A percentile compares a stretch with the other conserved stretches of the same genome.
Evolutionary conservation across 139 green algal species (phyloP).

Genomic region (Closterium sp.): DNA sequence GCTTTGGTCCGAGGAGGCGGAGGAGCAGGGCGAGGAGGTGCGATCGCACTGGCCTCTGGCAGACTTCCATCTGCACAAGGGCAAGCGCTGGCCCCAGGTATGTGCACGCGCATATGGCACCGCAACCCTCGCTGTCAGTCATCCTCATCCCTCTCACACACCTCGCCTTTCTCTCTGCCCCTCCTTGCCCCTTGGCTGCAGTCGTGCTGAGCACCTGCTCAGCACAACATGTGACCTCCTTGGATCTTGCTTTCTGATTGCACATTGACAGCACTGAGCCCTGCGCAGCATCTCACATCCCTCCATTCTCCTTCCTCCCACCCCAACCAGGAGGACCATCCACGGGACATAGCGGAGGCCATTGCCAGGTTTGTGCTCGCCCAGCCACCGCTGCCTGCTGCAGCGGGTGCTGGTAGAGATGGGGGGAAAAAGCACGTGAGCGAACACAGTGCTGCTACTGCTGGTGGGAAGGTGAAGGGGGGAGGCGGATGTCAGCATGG

Average conservation of each 20-base stretch:
- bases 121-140: too few species aligned
- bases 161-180: background rate
- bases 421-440: background rate
- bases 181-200: background rate
- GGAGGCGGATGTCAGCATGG: background rate
- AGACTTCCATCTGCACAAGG: background rate
- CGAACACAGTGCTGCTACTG: background rate
- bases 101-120: background rate
- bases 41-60: constrained; percentile 1
- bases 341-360: background rate
- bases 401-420: background rate
- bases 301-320: background rate
- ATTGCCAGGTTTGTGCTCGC: background rate
- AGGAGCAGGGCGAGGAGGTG: background rate
- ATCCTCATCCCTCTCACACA: too few species aligned
- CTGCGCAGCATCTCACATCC: background rate
- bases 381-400: background rate
- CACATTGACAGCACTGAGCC: too few species aligned
- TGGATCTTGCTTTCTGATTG: too few species aligned
- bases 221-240: background rate
- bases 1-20: background rate
- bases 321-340: background rate
- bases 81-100: background rate
- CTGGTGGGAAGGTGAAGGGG: background rate
- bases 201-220: background rate